These are phyloP conservation scores for Penicillium paneum DNA, from an alignment of 2,329 filamentous ascomycete genomes.

Conservation along the genomic window DNA sequence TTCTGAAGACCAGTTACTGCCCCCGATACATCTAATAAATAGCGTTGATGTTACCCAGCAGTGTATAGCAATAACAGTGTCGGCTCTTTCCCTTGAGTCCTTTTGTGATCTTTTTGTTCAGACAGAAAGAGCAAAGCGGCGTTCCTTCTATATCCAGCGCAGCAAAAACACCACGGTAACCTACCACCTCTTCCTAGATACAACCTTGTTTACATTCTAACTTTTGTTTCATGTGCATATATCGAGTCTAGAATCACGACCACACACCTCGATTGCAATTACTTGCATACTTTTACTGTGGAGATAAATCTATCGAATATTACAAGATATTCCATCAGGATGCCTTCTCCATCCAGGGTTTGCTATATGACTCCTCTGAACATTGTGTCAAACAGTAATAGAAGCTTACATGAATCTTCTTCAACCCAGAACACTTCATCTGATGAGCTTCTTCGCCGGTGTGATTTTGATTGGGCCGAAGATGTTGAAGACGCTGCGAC, in stretches of 20 bases:
- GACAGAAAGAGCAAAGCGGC: not conserved
- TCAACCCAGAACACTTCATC: not conserved
- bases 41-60: not conserved
- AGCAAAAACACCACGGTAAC: not conserved
- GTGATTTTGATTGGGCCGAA: slow-evolving; percentile 10
- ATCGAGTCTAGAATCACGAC: not conserved
- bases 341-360: not conserved
- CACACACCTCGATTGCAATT: not conserved
- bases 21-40: not conserved
- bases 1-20: not conserved
- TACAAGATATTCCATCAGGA: not conserved
- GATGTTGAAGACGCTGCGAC: not conserved
- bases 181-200: not conserved
- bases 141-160: not conserved
- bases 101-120: not conserved
- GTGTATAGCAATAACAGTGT: not conserved
- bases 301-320: not conserved
- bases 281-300: not conserved
- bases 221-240: not conserved
- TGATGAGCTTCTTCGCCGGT: not conserved
- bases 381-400: no score
- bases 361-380: not conserved
- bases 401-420: not conserved
- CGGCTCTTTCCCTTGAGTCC: not conserved
- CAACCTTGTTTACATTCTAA: not conserved